Percentiles rank a stretch among this genome's conserved stretches.
These are phyloP conservation scores for Trichoderma gamsii DNA, from an alignment of 495 filamentous ascomycete genomes.

Conservation along the genomic window DNA sequence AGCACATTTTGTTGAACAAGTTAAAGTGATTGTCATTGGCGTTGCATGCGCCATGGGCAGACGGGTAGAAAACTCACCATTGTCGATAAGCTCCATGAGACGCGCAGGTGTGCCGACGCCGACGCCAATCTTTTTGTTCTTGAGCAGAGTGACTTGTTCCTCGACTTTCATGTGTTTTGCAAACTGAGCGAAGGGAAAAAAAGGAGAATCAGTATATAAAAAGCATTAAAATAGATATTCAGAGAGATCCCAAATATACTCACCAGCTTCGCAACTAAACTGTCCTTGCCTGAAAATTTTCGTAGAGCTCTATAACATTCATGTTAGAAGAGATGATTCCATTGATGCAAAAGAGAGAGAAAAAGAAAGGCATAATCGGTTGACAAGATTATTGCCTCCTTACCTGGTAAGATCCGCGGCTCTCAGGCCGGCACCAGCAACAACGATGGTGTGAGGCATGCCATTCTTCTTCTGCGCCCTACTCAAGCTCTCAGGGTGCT, in stretches of 20 bases:
- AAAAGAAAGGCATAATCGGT: background rate
- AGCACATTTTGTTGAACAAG: background rate
- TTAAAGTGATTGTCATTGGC: background rate
- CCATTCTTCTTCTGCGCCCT: slow-evolving; percentile 63
- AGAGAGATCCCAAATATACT: slow-evolving; percentile 14
- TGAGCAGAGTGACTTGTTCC: slow-evolving; percentile 73
- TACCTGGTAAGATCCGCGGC: slow-evolving; percentile 75
- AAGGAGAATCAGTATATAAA: background rate
- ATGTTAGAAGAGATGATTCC: background rate
- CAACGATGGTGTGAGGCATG: slow-evolving; percentile 77
- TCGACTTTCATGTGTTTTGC: slow-evolving; percentile 96
- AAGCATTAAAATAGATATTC: background rate
- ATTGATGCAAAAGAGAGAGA: background rate
- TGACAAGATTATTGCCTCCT: background rate
- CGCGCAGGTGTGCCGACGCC: slow-evolving; percentile 84
- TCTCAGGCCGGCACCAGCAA: slow-evolving; percentile 71
- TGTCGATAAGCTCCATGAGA: slow-evolving; percentile 71
- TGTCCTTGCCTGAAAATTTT: slow-evolving; percentile 70
- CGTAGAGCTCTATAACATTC: slow-evolving; percentile 53
- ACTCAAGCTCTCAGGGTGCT: slow-evolving; percentile 48
- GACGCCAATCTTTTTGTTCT: slow-evolving; percentile 65
- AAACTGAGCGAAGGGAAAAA: slow-evolving; percentile 41
- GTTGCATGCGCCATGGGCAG: background rate
- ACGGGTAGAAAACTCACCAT: slow-evolving; percentile 46
- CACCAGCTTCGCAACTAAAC: slow-evolving; percentile 71